Conservation (phyloP, 2,329 filamentous ascomycete genomes). For the Aureobasidium musti region DNA sequence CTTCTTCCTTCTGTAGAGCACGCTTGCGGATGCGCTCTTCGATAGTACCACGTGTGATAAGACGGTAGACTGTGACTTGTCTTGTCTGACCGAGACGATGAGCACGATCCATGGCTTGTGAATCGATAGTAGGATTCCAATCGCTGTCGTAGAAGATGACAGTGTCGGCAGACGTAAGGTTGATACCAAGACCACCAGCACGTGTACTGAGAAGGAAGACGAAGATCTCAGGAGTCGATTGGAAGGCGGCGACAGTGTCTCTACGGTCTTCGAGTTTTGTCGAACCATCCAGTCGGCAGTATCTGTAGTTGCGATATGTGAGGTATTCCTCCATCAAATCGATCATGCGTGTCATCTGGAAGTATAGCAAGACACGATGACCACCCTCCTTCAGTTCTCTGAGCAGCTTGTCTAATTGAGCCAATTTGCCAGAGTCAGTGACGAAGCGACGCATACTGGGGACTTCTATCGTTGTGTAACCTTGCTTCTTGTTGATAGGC, state of each 20-base stretch:
- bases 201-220: conserved; percentile 95
- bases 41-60: conserved; percentile 95
- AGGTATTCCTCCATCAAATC: conserved; percentile 99
- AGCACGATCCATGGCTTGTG: conserved; percentile 97
- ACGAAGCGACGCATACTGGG: conserved; percentile 98
- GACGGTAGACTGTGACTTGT: conserved; percentile 95
- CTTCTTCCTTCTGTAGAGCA: conserved; percentile 96
- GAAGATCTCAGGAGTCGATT: conserved; percentile 90
- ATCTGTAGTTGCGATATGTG: conserved; percentile 98
- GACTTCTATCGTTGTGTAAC: conserved; percentile 87
- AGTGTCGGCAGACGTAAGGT: conserved; percentile 91
- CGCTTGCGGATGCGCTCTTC: conserved; percentile 98
- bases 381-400: conserved; percentile 87
- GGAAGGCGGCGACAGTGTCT: conserved; percentile 96
- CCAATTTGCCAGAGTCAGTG: conserved; percentile 94
- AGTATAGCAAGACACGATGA: conserved; percentile 94
- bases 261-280: conserved; percentile 96
- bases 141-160: conserved; percentile 99
- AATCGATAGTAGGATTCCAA: conserved; percentile 99
- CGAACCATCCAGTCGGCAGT: conserved; percentile 92
- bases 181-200: conserved; percentile 97
- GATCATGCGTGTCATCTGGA: conserved; percentile 99
- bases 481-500: conserved; percentile 76
- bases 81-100: conserved; percentile 95
- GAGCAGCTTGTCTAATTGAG: conserved; percentile 82